A percentile compares a stretch with the other conserved stretches of the same genome.
These are phyloP conservation scores for Xylaria sp. DNA, from an alignment of 2,329 filamentous ascomycete species.

Conservation along the genomic window DNA sequence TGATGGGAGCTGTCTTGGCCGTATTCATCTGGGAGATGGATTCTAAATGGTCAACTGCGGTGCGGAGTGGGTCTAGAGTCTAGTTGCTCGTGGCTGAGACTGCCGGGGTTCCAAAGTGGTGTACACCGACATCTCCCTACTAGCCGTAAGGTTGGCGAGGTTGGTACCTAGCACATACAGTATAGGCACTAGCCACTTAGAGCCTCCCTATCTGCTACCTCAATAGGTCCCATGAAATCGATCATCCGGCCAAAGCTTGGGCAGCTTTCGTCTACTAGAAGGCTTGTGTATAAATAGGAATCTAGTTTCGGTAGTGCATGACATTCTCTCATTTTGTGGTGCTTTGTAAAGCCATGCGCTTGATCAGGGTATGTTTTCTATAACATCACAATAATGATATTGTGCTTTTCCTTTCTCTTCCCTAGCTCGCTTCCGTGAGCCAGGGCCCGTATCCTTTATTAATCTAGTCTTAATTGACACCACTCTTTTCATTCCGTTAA, in stretches of 20 bases:
- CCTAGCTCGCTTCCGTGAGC: neutral
- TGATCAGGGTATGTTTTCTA: constrained; percentile 21
- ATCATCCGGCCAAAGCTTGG: neutral
- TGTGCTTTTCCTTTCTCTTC: neutral
- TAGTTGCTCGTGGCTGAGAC: constrained; percentile 1
- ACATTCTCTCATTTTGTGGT: neutral
- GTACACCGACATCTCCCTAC: neutral
- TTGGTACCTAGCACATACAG: neutral
- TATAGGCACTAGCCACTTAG: neutral
- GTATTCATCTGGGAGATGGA: constrained; percentile 26
- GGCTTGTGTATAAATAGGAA: neutral
- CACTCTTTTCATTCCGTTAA: constrained; percentile 18
- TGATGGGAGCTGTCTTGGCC: constrained; percentile 34
- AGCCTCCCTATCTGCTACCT: neutral
- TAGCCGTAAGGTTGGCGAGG: no score
- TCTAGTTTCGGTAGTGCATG: neutral
- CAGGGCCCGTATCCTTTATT: constrained; percentile 23
- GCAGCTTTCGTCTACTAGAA: no score
- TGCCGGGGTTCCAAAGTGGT: neutral
- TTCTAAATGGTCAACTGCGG: constrained; percentile 29
- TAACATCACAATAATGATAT: constrained; percentile 15
- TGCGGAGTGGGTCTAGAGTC: constrained; percentile 17
- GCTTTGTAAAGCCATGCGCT: neutral
- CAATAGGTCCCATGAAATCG: neutral
- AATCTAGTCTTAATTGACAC: constrained; percentile 25